Evolutionary conservation across 495 filamentous ascomycete genomes (phyloP).

Genomic region (Lineolata rhizophorae): DNA sequence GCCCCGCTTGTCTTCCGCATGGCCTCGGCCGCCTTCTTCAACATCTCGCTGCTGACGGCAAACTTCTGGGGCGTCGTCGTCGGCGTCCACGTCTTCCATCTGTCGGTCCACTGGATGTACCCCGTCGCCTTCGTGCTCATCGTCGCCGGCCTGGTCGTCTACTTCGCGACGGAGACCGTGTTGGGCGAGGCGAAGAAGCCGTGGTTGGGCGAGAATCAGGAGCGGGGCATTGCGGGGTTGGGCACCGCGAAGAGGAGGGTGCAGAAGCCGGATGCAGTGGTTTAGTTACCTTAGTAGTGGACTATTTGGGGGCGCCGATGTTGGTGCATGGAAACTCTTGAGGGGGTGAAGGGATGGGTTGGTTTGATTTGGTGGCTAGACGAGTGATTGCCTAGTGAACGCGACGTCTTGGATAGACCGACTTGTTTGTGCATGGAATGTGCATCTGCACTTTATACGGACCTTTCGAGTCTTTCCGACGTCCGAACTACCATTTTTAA

Average conservation of each 20-base stretch:
- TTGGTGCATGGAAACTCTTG: too few relatives aligned
- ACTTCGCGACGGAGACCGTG: conserved; percentile 54
- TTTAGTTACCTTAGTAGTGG: too few relatives aligned
- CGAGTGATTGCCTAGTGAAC: too few relatives aligned
- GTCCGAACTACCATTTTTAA: too few relatives aligned
- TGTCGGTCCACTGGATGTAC: conserved; percentile 71
- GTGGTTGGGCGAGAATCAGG: conserved; percentile 76
- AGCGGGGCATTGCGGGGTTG: conserved; percentile 54
- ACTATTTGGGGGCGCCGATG: too few relatives aligned
- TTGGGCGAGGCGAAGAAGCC: conserved; percentile 88
- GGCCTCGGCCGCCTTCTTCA: conserved; percentile 82
- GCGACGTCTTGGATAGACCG: too few relatives aligned
- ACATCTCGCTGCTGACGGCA: conserved; percentile 78
- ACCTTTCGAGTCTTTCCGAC: too few relatives aligned
- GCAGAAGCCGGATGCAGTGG: too few relatives aligned
- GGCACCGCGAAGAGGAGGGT: conserved; percentile 76
- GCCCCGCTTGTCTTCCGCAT: conserved; percentile 77
- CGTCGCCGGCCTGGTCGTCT: conserved; percentile 58
- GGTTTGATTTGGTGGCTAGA: too few relatives aligned
- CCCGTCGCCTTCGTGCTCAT: conserved; percentile 89
- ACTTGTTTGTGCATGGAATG: too few relatives aligned
- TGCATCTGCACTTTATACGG: too few relatives aligned
- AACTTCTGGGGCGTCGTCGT: conserved; percentile 97
- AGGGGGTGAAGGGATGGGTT: too few relatives aligned
- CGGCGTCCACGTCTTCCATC: conserved; percentile 65